Base-by-base conservation (phyloP, 2,329 filamentous ascomycete genomes). In the Hypomyces rosellus region DNA sequence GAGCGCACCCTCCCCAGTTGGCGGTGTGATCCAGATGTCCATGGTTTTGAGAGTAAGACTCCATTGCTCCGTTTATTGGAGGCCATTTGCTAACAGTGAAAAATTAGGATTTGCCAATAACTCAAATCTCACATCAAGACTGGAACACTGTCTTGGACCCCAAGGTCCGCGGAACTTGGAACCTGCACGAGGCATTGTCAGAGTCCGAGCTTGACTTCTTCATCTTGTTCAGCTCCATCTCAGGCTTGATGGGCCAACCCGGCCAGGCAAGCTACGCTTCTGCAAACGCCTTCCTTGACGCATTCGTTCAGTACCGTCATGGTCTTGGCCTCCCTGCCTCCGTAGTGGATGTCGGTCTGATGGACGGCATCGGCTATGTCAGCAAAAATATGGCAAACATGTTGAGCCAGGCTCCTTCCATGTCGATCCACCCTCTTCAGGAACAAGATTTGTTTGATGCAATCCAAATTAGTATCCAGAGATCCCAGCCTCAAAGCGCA, bases 231-330 rank as follows among this genome's bases (percentile, higher is more conserved):
- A 61, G 58, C 2, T 73, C 70, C 5, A 55, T 67, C 3, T 59
- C 60, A 0, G 63, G 63, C n/a, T 54, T 66, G 5, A 50, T 67
- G 6, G 70, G 67, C 5, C 58, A 62, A 14, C 52, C 57, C 1
- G 63, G 60, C 1, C 70, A 73, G 54, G 59, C 64, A 45, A 72
- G 69, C 52, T 75, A 75, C 54, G 59, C 63, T 11, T 64, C 69
- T 1, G 70, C 63, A 15, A 74, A 74, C 53, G 59, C 63, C 5
- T 75, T 67, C 57, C 58, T 71, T 46, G 66, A 73, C 34, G 59
- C 63, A 3, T 64, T 74, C 37, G 66, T 61, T 7, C 61, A 62
- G 7, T 68, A 67, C 44, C 66, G 72, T 13, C 16, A 30, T 30
- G 9, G 11, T 14, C 30, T 15, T 2, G 45, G 45, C 6, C 47